Conservation (phyloP, 306 rosid species). For the Sicyos baderoa region DNA sequence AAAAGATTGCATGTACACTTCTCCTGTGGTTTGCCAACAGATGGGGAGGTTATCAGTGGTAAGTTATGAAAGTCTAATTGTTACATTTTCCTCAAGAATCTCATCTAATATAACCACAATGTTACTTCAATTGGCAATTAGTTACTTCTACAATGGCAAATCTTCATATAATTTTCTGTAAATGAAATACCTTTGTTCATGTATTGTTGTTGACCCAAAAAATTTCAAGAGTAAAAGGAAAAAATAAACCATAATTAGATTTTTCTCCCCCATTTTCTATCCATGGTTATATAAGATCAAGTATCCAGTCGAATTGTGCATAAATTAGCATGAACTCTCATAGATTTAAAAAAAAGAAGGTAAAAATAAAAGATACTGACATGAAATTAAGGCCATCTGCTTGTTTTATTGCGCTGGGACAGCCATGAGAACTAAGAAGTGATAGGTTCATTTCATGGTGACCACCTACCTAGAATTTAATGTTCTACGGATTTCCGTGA, state of each 20-base stretch:
- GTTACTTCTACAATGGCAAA: background rate
- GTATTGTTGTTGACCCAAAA: background rate
- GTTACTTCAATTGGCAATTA: background rate
- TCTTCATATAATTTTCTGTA: background rate
- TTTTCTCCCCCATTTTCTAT: background rate
- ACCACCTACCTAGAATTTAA: too few species aligned
- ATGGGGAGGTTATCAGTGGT: conserved; percentile 92
- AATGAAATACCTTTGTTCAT: background rate
- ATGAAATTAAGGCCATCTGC: background rate
- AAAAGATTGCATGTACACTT: conserved; percentile 89
- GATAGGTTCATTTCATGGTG: too few species aligned
- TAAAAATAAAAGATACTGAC: background rate
- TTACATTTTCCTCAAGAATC: background rate
- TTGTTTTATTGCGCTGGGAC: background rate
- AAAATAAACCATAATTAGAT: background rate
- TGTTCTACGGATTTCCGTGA: too few species aligned
- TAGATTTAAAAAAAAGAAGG: background rate
- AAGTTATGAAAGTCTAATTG: conserved; percentile 17
- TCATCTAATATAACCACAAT: background rate
- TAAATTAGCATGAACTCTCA: too few species aligned
- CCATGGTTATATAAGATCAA: background rate
- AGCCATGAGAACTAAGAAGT: too few species aligned
- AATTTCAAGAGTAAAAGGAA: background rate
- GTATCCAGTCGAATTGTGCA: too few species aligned
- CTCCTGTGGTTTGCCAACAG: conserved; percentile 76